phyloP scores from a whole-genome alignment of 2,329 filamentous ascomycete species.

The Aspergillus luchuensis region DNA sequence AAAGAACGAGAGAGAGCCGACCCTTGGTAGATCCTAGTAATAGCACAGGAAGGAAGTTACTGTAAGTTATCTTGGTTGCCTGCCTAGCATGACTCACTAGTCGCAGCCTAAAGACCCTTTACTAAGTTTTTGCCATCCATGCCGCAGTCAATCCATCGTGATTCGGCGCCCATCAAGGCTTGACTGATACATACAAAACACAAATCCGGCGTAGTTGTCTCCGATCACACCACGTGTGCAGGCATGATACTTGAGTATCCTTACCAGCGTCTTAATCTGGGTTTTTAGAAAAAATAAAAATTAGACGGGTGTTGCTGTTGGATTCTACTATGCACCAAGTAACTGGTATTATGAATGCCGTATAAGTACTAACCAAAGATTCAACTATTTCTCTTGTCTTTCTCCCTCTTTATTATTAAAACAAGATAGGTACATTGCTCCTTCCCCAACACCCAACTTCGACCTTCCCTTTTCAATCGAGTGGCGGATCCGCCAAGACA shows the following conservation, averaged over 20 bases:
- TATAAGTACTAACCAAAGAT: neutral
- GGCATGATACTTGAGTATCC: neutral
- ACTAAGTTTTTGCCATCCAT: neutral
- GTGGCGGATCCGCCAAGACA: slow-evolving; percentile 25
- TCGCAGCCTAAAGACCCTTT: slow-evolving; percentile 14
- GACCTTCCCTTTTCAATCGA: slow-evolving; percentile 8
- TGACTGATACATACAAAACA: slow-evolving; percentile 8
- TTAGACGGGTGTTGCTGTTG: no score
- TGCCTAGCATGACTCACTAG: slow-evolving; percentile 18
- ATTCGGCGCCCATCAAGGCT: slow-evolving; percentile 9
- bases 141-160: neutral
- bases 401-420: no score
- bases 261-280: neutral
- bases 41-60: neutral
- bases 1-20: no score
- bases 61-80: slow-evolving; percentile 16
- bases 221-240: slow-evolving; percentile 19
- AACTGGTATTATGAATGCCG: neutral
- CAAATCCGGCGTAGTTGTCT: slow-evolving; percentile 7
- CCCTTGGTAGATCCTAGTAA: neutral
- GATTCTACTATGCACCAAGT: no score
- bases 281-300: neutral
- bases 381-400: no score
- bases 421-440: neutral
- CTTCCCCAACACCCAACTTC: neutral